Conservation (phyloP, 2,329 filamentous ascomycete species). For the Neonectria ditissima region DNA sequence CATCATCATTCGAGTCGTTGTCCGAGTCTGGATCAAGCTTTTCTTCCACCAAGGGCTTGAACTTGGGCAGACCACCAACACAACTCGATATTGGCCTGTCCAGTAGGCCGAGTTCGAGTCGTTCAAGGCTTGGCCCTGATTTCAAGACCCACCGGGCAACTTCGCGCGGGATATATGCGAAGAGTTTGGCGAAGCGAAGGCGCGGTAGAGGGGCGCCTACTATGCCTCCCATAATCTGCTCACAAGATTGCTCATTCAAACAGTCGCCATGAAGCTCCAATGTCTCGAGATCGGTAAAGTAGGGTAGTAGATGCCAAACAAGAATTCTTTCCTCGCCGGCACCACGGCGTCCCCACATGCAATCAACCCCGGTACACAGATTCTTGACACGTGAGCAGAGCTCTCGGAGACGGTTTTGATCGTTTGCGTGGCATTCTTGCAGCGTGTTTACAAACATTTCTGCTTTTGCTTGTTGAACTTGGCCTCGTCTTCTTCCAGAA, state of each 20-base stretch:
- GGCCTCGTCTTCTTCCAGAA: background rate
- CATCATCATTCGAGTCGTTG: background rate
- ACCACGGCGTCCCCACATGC: background rate
- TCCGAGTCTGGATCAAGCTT: background rate
- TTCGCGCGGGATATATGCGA: slow-evolving; percentile 22
- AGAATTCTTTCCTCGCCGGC: background rate
- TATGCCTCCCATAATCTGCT: background rate
- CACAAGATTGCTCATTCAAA: background rate
- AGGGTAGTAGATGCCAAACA: slow-evolving; percentile 28
- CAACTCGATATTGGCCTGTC: slow-evolving; percentile 1
- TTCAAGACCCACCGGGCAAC: slow-evolving; percentile 20
- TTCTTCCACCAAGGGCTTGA: background rate
- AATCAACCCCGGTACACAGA: slow-evolving; percentile 24
- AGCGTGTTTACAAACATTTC: background rate
- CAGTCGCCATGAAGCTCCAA: slow-evolving; percentile 28
- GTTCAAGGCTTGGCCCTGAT: slow-evolving; percentile 12
- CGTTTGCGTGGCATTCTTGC: no score
- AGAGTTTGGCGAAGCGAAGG: slow-evolving; percentile 30
- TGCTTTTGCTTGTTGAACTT: background rate
- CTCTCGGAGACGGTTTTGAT: no score
- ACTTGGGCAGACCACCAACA: background rate
- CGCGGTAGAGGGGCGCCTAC: background rate
- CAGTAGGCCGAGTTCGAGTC: slow-evolving; percentile 32
- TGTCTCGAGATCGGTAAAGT: slow-evolving; percentile 26
- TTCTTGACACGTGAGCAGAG: slow-evolving; percentile 15